A percentile compares a stretch with the other conserved stretches of the same genome.
These are phyloP conservation scores for Exsudoporus frostii DNA, from an alignment of 768 basidiomycete species.

Conservation along the genomic window DNA sequence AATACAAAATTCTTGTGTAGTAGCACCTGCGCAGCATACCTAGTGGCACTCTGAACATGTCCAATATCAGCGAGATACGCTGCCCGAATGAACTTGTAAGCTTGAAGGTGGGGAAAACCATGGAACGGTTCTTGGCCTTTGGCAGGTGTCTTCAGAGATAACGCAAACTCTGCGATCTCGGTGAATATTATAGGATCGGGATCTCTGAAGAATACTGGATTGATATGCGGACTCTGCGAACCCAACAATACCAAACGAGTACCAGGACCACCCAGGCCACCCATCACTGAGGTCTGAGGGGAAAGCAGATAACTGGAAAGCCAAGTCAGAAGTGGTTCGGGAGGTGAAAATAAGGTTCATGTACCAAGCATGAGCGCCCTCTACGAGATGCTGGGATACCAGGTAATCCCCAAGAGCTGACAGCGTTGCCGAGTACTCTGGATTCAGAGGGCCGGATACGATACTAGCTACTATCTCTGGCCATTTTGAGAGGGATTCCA, in stretches of 20 bases:
- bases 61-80: conserved; percentile 76
- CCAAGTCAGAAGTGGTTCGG: conserved; percentile 1
- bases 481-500: conserved; percentile 73
- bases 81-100: conserved; percentile 83
- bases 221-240: conserved; percentile 52
- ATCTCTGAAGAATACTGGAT: conserved; percentile 57
- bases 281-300: conserved; percentile 71
- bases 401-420: conserved; percentile 85
- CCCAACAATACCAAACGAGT: conserved; percentile 73
- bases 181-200: conserved; percentile 78
- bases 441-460: conserved; percentile 60
- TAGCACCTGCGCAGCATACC: conserved; percentile 41
- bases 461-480: conserved; percentile 84
- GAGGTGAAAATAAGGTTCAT: conserved; percentile 5
- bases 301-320: conserved; percentile 76
- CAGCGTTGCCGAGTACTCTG: conserved; percentile 71
- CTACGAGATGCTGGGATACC: conserved; percentile 62
- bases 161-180: conserved; percentile 89
- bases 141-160: conserved; percentile 63
- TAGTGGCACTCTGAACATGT: conserved; percentile 68
- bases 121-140: conserved; percentile 87
- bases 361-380: conserved; percentile 92
- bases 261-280: conserved; percentile 64
- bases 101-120: conserved; percentile 83
- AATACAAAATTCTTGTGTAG: not conserved